A percentile compares a stretch with the other conserved stretches of the same genome.
Conservation (phyloP, 208 protist species). For the Tritrichomonas musculus region DNA sequence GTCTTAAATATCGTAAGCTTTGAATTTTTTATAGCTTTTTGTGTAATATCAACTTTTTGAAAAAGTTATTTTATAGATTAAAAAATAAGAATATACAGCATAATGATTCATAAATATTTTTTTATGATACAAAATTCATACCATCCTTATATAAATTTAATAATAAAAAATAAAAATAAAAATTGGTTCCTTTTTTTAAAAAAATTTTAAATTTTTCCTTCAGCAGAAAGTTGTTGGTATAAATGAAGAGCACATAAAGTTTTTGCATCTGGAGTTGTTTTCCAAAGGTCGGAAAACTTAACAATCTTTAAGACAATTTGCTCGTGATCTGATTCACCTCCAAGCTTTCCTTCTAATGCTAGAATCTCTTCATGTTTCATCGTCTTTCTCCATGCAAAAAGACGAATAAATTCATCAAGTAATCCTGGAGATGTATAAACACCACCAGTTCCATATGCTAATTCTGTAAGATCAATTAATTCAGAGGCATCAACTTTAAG, state of each 20-base stretch:
- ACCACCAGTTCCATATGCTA: neutral
- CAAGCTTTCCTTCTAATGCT: neutral
- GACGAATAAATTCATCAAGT: neutral
- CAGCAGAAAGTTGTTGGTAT: neutral
- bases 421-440: neutral
- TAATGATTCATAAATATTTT: no score
- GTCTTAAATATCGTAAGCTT: no score
- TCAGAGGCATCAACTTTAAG: neutral
- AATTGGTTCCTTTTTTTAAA: no score
- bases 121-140: no score
- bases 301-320: conserved; percentile 23
- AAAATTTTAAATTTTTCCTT: conserved; percentile 1
- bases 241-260: neutral
- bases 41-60: no score
- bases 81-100: no score
- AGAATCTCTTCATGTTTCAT: neutral
- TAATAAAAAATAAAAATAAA: no score
- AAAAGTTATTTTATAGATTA: no score
- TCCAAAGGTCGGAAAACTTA: neutral
- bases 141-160: no score
- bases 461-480: neutral
- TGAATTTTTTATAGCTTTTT: no score
- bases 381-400: neutral
- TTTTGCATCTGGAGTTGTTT: conserved; percentile 19
- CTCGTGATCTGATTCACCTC: neutral